These are phyloP conservation scores for Halteria grandinella DNA, from an alignment of 73 alveolate genomes.

Conservation along the genomic window DNA sequence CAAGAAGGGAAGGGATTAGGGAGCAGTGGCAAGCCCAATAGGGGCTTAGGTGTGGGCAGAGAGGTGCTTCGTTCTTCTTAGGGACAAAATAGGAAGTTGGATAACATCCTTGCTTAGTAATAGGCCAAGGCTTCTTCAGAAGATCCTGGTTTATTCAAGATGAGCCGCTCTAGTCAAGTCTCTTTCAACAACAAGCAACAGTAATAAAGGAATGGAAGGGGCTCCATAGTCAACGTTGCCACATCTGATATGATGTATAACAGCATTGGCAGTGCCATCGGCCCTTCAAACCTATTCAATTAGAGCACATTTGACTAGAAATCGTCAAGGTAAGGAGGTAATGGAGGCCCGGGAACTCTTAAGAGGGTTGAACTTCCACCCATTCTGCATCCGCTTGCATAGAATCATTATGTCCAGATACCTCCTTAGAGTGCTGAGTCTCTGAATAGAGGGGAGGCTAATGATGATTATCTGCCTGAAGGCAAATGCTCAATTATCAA, in stretches of 20 bases:
- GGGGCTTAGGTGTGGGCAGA: slow-evolving; percentile 14
- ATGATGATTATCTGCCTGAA: no score
- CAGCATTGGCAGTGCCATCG: neutral
- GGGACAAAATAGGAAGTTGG: slow-evolving; percentile 27
- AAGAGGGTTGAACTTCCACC: slow-evolving; percentile 26
- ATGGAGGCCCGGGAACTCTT: neutral
- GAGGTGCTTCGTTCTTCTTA: slow-evolving; percentile 17
- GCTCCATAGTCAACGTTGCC: neutral
- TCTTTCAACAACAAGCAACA: slow-evolving; percentile 1
- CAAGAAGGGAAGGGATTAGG: neutral
- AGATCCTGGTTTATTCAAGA: no score
- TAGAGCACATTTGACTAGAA: neutral
- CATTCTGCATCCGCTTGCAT: slow-evolving; percentile 22
- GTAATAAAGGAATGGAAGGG: neutral
- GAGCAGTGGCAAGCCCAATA: neutral
- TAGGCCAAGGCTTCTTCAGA: slow-evolving; percentile 15
- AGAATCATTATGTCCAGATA: slow-evolving; percentile 21
- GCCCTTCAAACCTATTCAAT: neutral
- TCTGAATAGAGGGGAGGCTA: no score
- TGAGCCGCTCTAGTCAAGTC: slow-evolving; percentile 25
- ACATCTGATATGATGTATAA: slow-evolving; percentile 22
- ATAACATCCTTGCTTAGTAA: no score
- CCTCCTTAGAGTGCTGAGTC: no score
- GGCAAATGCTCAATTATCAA: no score
- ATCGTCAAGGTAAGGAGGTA: neutral